Evolutionary conservation across 2,329 filamentous ascomycete species (phyloP), one percentile per base, ranked within the genome.

Genomic region (Nigrospora oryzae): DNA sequence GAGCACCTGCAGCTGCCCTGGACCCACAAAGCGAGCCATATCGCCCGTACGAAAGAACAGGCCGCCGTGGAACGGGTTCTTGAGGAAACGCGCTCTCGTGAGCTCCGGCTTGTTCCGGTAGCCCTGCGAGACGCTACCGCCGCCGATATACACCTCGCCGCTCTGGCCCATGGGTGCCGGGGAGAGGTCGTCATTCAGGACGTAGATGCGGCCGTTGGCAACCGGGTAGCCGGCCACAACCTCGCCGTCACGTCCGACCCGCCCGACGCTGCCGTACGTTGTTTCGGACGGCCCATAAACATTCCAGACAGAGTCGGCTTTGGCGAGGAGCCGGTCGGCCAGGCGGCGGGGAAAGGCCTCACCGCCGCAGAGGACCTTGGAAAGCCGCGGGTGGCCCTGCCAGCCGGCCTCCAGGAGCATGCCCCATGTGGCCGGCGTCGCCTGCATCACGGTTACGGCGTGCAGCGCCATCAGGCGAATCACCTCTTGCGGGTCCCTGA

Each of bases 131-230:
- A 62, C 50, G 5, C 61, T 55, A 3, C 49, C 52, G 2, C 60
- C 62, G 31, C 59, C 61, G 32, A 63, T 55, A 36, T 53, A 63
- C 34, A 64, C 48, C 49, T 64, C 60, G 8, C 61, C 62, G 11
- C 48, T 16, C 15, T 62, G 46, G 0, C 71, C 70, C 6, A 59
- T 40, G 0, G 71, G 66, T 5, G 69, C 57, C 1, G 64, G 58
- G n/a, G 62, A 47, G 37, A 58, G 52, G 7, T 65, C 42, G 11
- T 57, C 49, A 46, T 70, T 68, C 1, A 73, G 43, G 19, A 74
- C 60, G 49, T 67, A 71, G 19, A 65, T 49, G 1, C 52, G 50
- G 40, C 60, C 62, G 49, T 70, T 70, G 5, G 47, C 45, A 17
- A 60, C 47, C 11, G 57, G 56, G 11, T 46, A 45, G 38, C 58